Conservation (phyloP, 306 rosid genomes). For the Fragaria nilgerrensis region DNA sequence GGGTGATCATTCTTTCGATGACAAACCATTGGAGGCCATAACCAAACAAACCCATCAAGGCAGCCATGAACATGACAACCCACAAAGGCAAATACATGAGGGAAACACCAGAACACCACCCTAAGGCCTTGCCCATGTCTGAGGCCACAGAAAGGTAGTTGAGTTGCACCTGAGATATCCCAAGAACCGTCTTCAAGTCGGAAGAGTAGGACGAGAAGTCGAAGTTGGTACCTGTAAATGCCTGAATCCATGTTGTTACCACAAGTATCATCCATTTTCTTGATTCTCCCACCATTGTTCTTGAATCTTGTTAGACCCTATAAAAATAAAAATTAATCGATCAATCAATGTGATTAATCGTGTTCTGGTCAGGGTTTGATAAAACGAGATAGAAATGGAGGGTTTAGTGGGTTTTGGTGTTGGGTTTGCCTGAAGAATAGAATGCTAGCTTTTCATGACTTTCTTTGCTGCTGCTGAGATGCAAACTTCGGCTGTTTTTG, state of each 20-base stretch:
- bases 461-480: neutral
- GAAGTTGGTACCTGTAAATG: conserved; percentile 75
- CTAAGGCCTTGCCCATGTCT: conserved; percentile 68
- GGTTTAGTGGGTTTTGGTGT: neutral
- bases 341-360: neutral
- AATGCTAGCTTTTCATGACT: neutral
- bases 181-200: conserved; percentile 53
- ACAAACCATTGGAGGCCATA: conserved; percentile 72
- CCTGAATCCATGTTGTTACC: conserved; percentile 61
- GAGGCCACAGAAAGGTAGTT: conserved; percentile 69
- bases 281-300: conserved; percentile 32
- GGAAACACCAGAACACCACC: conserved; percentile 66
- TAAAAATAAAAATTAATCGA: neutral
- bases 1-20: conserved; percentile 37
- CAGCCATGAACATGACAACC: conserved; percentile 51
- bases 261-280: conserved; percentile 56
- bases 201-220: conserved; percentile 73
- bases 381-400: neutral
- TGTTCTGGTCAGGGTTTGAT: neutral
- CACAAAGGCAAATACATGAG: conserved; percentile 54
- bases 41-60: conserved; percentile 50
- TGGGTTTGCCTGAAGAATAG: neutral
- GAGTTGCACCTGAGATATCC: conserved; percentile 62
- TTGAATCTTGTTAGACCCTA: neutral
- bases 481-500: neutral